These are phyloP conservation scores for Microsporum audouinii DNA, from an alignment of 2,329 filamentous ascomycete species.

Conservation along the genomic window DNA sequence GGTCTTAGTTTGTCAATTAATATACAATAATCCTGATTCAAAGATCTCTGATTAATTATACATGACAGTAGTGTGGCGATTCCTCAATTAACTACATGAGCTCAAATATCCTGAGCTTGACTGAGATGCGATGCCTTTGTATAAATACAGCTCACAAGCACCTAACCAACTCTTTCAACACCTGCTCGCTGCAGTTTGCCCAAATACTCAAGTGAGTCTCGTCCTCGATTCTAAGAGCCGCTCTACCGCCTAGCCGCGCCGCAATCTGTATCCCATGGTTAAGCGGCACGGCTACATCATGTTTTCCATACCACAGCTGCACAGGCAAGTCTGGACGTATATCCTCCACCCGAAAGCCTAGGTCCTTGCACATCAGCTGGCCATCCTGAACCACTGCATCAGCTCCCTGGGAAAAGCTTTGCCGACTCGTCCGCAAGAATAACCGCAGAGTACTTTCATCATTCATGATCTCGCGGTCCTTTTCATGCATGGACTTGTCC, in stretches of 20 bases:
- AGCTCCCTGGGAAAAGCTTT: slow-evolving; percentile 24
- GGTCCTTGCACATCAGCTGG: slow-evolving; percentile 19
- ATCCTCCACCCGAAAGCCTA: slow-evolving; percentile 28
- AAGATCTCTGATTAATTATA: too few species aligned
- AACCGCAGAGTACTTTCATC: slow-evolving; percentile 18
- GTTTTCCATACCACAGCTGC: slow-evolving; percentile 29
- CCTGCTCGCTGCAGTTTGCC: neutral
- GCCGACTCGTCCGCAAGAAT: slow-evolving; percentile 16
- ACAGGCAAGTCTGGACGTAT: slow-evolving; percentile 27
- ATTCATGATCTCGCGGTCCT: slow-evolving; percentile 18
- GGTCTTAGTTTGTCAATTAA: too few species aligned
- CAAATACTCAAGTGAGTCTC: slow-evolving; percentile 23
- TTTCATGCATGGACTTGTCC: slow-evolving; percentile 12
- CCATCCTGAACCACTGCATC: slow-evolving; percentile 24
- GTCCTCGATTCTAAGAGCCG: slow-evolving; percentile 22
- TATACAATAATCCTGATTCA: too few species aligned
- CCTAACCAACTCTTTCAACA: neutral
- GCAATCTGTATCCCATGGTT: slow-evolving; percentile 26
- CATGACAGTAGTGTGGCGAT: neutral
- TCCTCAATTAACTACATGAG: neutral
- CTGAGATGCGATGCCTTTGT: neutral
- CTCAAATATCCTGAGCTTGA: neutral
- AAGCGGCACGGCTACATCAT: slow-evolving; percentile 25
- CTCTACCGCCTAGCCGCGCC: slow-evolving; percentile 21
- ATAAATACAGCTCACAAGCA: neutral